A percentile compares a stretch with the other conserved stretches of the same genome.
Conservation (phyloP, 2,329 filamentous ascomycete genomes). For the Aureobasidium musti region DNA sequence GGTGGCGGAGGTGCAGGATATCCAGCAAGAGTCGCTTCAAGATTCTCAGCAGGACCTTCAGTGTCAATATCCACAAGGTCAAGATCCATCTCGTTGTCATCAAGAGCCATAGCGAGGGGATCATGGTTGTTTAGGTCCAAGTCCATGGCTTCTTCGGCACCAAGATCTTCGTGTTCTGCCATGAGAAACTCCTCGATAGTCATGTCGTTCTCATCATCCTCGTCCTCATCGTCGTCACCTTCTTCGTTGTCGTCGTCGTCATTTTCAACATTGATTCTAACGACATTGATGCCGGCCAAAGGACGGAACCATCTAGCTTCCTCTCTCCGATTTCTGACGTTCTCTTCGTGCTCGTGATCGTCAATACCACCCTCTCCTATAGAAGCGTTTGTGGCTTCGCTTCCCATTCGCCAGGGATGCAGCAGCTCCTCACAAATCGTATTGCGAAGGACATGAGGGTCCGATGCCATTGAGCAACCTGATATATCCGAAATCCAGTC, state of each 20-base stretch:
- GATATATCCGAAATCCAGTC: constrained; percentile 95
- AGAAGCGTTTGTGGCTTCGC: constrained; percentile 74
- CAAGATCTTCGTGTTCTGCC: constrained; percentile 38
- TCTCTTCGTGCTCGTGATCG: constrained; percentile 71
- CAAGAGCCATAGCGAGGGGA: constrained; percentile 32
- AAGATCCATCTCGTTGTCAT: constrained; percentile 51
- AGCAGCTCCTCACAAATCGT: constrained; percentile 91
- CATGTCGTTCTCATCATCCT: constrained; percentile 41
- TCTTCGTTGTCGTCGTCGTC: constrained; percentile 50
- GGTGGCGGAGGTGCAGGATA: constrained; percentile 69
- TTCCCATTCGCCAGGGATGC: constrained; percentile 82
- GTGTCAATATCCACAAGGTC: constrained; percentile 50
- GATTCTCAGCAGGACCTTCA: constrained; percentile 70
- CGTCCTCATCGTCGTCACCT: constrained; percentile 51
- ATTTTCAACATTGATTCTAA: constrained; percentile 43
- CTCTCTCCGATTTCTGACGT: constrained; percentile 43
- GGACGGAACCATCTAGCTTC: constrained; percentile 44
- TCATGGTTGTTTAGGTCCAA: constrained; percentile 46
- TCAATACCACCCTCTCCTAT: constrained; percentile 79
- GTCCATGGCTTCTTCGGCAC: constrained; percentile 47
- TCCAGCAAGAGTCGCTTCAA: constrained; percentile 75
- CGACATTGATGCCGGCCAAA: constrained; percentile 36
- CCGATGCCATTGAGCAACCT: constrained; percentile 79
- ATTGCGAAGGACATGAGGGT: constrained; percentile 75
- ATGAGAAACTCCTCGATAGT: constrained; percentile 40